A percentile compares a stretch with the other conserved stretches of the same genome.
Evolutionary conservation across 2,329 filamentous ascomycete genomes (phyloP).

Genomic region (Dothiorella sarmentorum): DNA sequence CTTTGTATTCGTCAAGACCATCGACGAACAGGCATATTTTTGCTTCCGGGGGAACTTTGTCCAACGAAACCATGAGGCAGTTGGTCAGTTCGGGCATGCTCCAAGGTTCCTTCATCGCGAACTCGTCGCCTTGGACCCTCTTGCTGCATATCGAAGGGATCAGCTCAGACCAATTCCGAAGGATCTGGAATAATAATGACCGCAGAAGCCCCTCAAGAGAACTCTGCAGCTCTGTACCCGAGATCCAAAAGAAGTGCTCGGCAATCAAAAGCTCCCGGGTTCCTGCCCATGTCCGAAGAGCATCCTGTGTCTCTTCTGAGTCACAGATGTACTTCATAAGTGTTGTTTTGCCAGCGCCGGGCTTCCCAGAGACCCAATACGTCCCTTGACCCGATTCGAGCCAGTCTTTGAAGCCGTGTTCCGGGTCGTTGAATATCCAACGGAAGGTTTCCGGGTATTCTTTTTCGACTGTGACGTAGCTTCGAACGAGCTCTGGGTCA

Average conservation of each 20-base stretch:
- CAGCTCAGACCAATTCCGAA: constrained; percentile 1
- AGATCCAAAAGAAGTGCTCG: constrained; percentile 44
- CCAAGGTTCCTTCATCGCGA: not conserved
- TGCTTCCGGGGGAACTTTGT: not conserved
- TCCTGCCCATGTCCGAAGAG: constrained; percentile 36
- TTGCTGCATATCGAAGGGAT: not conserved
- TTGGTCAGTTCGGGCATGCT: not conserved
- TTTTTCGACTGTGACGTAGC: not conserved
- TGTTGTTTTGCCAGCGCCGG: constrained; percentile 48
- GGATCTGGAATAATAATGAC: constrained; percentile 35
- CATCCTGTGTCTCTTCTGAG: constrained; percentile 24
- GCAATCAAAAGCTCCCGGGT: constrained; percentile 29
- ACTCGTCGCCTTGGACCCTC: not conserved
- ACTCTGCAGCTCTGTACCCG: constrained; percentile 40
- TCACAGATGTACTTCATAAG: constrained; percentile 33
- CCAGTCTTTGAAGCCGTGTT: not conserved
- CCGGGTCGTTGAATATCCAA: constrained; percentile 3
- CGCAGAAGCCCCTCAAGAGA: constrained; percentile 41
- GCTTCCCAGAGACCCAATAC: constrained; percentile 42
- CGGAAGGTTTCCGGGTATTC: not conserved
- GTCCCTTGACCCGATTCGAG: not conserved
- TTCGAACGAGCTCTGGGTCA: not conserved
- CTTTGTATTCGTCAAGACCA: not conserved
- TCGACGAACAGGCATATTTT: constrained; percentile 2
- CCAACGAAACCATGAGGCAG: no score